Percentiles rank a stretch among this genome's conserved stretches.
phyloP scores from a whole-genome alignment of 352 stramenopile species.

The Globisporangium uncinulatum region DNA sequence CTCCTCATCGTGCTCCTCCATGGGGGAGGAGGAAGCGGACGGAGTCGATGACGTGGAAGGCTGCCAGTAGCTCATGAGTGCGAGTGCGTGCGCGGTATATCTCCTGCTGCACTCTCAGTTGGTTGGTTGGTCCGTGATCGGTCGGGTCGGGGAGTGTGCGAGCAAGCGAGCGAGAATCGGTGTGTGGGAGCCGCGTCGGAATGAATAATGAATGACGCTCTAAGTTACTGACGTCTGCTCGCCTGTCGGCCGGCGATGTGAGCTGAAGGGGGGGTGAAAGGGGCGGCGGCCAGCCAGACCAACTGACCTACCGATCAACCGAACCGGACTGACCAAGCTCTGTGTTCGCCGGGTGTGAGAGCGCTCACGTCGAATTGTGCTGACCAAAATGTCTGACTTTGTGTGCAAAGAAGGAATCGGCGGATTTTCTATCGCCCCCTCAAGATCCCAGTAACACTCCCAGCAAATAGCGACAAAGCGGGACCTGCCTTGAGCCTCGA shows the following conservation, averaged over 20 bases:
- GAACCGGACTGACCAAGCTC: neutral
- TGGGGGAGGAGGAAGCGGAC: neutral
- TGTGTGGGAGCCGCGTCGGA: conserved; percentile 6
- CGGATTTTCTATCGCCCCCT: conserved; percentile 2
- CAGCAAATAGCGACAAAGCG: neutral
- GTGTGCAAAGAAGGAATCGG: conserved; percentile 1
- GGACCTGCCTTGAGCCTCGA: neutral
- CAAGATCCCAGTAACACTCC: too few relatives aligned
- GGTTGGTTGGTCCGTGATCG: neutral
- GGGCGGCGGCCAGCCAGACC: too few relatives aligned
- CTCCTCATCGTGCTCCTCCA: neutral
- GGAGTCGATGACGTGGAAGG: neutral
- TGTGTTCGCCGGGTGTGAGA: too few relatives aligned
- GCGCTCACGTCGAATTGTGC: too few relatives aligned
- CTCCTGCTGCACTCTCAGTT: too few relatives aligned
- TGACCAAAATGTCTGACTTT: conserved; percentile 2
- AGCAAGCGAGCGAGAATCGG: neutral
- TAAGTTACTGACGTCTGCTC: conserved; percentile 10
- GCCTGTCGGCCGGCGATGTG: too few relatives aligned
- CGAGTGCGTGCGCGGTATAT: neutral
- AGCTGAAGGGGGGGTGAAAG: too few relatives aligned
- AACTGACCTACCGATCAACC: too few relatives aligned
- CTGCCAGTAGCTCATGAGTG: conserved; percentile 8
- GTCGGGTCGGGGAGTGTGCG: neutral
- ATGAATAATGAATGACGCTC: conserved; percentile 5